These are phyloP conservation scores for Coemansia sp. DNA, from an alignment of 192 early-diverging fungal species.

Conservation along the genomic window DNA sequence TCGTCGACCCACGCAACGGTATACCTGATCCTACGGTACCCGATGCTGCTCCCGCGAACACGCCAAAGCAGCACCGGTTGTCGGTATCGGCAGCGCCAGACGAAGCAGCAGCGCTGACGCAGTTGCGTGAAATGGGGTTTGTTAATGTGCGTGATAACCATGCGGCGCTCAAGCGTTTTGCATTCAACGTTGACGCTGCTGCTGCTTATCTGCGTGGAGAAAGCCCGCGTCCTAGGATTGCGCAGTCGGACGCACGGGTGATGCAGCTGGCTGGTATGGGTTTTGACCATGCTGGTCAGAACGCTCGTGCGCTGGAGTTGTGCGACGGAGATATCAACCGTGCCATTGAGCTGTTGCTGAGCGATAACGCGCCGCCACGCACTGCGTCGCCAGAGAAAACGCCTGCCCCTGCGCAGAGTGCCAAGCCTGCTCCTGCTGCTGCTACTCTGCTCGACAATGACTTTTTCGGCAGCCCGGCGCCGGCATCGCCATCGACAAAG, in stretches of 20 bases:
- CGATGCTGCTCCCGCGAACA: background rate
- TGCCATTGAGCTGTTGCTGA: constrained; percentile 61
- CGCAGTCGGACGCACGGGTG: constrained; percentile 59
- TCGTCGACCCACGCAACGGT: constrained; percentile 54
- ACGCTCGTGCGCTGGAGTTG: constrained; percentile 66
- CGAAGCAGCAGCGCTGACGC: constrained; percentile 46
- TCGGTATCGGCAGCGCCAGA: constrained; percentile 5
- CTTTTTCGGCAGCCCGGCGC: constrained; percentile 24
- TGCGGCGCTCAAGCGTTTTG: constrained; percentile 66
- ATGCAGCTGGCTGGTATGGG: constrained; percentile 69
- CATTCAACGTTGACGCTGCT: constrained; percentile 74
- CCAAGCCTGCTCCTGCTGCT: constrained; percentile 3
- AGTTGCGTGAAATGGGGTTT: constrained; percentile 83
- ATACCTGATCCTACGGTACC: constrained; percentile 35
- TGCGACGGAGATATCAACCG: constrained; percentile 75
- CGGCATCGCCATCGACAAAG: constrained; percentile 7
- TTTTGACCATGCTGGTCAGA: constrained; percentile 67
- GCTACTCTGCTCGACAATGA: constrained; percentile 29
- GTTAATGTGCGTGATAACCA: constrained; percentile 65
- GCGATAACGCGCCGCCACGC: constrained; percentile 44
- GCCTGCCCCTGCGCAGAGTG: background rate
- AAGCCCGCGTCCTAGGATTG: constrained; percentile 21
- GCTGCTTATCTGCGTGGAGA: constrained; percentile 67
- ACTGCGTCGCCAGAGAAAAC: constrained; percentile 6
- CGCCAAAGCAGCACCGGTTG: constrained; percentile 14